phyloP scores from a whole-genome alignment of 768 basidiomycete genomes.

The Hericium coralloides region DNA sequence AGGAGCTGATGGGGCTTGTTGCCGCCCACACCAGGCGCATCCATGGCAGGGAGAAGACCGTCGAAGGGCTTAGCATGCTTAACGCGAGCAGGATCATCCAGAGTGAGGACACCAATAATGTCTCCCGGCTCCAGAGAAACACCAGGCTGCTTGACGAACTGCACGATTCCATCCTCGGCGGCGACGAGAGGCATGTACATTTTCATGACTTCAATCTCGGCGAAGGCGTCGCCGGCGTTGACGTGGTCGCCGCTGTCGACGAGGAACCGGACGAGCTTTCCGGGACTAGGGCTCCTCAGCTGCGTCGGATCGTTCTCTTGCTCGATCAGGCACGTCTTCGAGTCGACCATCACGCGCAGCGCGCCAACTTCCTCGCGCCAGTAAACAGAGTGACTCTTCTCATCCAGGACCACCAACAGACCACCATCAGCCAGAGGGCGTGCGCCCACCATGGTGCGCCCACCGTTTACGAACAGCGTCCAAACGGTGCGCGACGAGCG shows the following conservation, averaged over 20 bases:
- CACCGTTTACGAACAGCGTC: conserved; percentile 96
- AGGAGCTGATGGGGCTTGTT: conserved; percentile 88
- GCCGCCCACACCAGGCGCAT: conserved; percentile 76
- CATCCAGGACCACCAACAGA: conserved; percentile 83
- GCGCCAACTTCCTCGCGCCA: conserved; percentile 98
- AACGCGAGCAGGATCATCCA: conserved; percentile 93
- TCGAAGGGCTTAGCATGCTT: conserved; percentile 99
- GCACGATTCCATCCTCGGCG: conserved; percentile 87
- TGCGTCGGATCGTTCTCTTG: conserved; percentile 99
- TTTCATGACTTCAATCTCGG: conserved; percentile 99
- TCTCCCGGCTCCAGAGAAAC: conserved; percentile 95
- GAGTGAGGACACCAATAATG: conserved; percentile 91
- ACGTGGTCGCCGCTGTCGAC: conserved; percentile 97
- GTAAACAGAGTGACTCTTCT: conserved; percentile 93
- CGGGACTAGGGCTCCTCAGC: conserved; percentile 89
- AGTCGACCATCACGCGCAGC: conserved; percentile 85
- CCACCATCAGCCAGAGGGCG: conserved; percentile 93
- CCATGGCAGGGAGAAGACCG: conserved; percentile 83
- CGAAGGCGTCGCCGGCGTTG: conserved; percentile 93
- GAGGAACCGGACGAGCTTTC: conserved; percentile 90
- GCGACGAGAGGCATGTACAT: conserved; percentile 99
- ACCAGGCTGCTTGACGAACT: conserved; percentile 97
- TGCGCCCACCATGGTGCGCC: conserved; percentile 84
- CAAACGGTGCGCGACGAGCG: conserved; percentile 83
- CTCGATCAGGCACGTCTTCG: conserved; percentile 97